Evolutionary conservation across 164 flowering plant genomes (phyloP).

Genomic region (Umbellularia californica): DNA sequence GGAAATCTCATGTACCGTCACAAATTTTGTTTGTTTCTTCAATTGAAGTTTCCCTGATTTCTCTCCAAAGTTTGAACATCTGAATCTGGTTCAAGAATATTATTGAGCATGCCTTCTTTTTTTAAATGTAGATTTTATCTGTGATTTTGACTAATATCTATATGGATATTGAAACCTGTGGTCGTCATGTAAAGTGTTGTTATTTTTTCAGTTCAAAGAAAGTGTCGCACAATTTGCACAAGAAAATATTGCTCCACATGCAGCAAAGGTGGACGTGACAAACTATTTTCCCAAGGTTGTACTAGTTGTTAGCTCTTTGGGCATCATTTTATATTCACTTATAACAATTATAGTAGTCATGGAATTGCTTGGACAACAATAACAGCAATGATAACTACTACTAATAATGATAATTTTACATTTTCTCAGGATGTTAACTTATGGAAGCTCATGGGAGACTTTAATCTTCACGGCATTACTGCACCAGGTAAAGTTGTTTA

Average conservation of each 20-base stretch:
- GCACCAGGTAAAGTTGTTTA: constrained; percentile 63
- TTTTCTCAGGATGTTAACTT: constrained; percentile 70
- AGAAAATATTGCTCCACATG: constrained; percentile 89
- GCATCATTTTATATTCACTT: background rate
- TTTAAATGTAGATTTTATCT: background rate
- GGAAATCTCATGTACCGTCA: background rate
- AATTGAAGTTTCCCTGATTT: background rate
- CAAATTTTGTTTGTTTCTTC: background rate
- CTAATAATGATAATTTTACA: background rate
- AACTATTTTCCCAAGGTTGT: constrained; percentile 82
- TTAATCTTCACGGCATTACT: constrained; percentile 92
- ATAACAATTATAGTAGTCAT: background rate
- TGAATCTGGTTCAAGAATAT: background rate
- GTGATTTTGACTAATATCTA: background rate
- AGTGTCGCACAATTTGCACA: constrained; percentile 86
- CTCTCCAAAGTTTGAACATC: background rate
- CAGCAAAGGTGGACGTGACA: constrained; percentile 63
- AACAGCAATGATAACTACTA: background rate
- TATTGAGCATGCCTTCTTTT: background rate
- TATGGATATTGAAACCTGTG: background rate
- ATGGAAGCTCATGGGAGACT: constrained; percentile 98
- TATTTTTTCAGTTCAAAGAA: constrained; percentile 72
- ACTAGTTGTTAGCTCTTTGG: background rate
- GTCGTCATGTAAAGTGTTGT: background rate
- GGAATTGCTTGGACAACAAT: too few species aligned